Evolutionary conservation across 2,329 filamentous ascomycete genomes (phyloP), one percentile per base, ranked within the genome.

Genomic region (Elsinoe arachidis): DNA sequence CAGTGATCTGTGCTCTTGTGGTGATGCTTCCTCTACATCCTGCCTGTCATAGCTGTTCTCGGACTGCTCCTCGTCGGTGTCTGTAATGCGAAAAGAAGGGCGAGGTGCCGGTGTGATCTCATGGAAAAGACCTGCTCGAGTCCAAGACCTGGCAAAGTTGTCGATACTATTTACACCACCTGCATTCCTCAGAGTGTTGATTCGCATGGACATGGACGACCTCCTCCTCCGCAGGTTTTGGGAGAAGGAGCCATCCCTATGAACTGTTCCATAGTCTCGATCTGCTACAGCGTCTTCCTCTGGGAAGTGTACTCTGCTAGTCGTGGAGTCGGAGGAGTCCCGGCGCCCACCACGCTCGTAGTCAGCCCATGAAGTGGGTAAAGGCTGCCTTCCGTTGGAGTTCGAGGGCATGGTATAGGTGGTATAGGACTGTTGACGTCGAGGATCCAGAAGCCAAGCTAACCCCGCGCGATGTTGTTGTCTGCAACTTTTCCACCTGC

Each of bases 81-180:
- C 72, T 11, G 68, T 68, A 54, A 76, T 68, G 55, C 88, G 77
- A 68, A 95, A 90, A 34, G 88, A 86, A 12, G 85, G 84, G 14
- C 85, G 82, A 57, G 88, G 85, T 2, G 12, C 38, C 4, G 90
- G 89, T 34, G 93, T 85, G 63, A 96, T 88, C 70, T 96, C 91
- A 62, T 84, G 81, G 71, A 97, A 97, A 58, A 81, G 86, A 23
- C 90, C 90, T 37, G 92, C 92, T 69, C 92, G 85, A 72, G 92
- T 89, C 87, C 90, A 96, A 65, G 89, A 95, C 60, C 87, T 83
- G 44, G 91, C 88, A 69, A 97, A 97, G 66, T 91, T 95, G 67
- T 93, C 86, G 65, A 97, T 87, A 71, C 88, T 95, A 76, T 97
- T 97, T 60, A 91, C 86, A 53, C 92, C 92, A 62, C 92, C 93